Base-by-base conservation (phyloP, 805 yeast species). In the Saccharomycopsis sp. region DNA sequence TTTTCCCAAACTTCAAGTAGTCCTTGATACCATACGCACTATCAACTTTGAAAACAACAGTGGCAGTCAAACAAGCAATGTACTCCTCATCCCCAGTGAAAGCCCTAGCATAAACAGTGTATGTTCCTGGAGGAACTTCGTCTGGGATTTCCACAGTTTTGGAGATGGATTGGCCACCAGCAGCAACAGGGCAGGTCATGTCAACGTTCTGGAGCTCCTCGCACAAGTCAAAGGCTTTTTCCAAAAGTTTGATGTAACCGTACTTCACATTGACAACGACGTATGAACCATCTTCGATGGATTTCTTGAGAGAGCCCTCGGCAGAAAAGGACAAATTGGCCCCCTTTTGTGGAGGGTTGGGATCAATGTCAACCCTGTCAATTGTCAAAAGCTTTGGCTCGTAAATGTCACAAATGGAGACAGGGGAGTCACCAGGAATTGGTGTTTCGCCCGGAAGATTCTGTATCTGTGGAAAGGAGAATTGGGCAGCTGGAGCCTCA, bases 101-200 rank as follows among this genome's bases (percentile, higher is more conserved):
- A 2, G 97, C 98, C 55, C 89, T 76, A 15, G 96, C 97, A 39
- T 70, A 65, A 20, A 89, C 94, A 22, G 74, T 65, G 64, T 92
- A 92, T 56, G 73, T 80, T 30, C 98, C 98, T 17, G 97, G 96
- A 45, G 98, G 98, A 23, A 89, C 94, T 59, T 86, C 92, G 12
- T 69, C 67, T 13, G 98, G 98, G 42, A 92, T 75, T 53, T 79
- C 88, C 19, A 92, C 94, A 34, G 65, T 62, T 59, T 87, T 87
- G 19, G 69, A 58, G 41, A 92, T 63, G 39, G 65, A 62, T 52
- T 85, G 80, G 37, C 61, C 58, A 9, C 97, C 98, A 49, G 73
- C 65, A 37, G 65, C 57, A 31, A 92, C 62, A 1, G 98, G 98
- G 59, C 98, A 92, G 45, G 72, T 69, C 66, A 87, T 62, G 54